Percentiles rank a stretch among this genome's conserved stretches.
Conservation (phyloP, 1,284 basidiomycete species). For the Malassezia furfur region DNA sequence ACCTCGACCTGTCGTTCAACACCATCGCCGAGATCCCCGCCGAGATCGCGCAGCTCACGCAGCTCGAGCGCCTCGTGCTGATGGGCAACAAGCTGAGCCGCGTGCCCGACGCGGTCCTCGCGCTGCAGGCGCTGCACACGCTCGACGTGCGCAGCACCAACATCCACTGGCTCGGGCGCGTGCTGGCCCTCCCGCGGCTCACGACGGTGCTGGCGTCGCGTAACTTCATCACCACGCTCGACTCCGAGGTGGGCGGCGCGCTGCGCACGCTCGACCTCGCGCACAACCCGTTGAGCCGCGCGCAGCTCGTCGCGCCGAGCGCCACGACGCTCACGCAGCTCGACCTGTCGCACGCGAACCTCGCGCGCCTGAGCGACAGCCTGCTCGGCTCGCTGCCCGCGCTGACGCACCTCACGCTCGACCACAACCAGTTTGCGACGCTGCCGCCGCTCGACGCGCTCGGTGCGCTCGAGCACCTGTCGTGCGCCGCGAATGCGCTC, state of each 20-base stretch:
- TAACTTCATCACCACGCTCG: conserved; percentile 41
- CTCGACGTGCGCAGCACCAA: conserved; percentile 41
- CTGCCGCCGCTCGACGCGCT: conserved; percentile 75
- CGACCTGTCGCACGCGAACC: conserved; percentile 81
- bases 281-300: conserved; percentile 42
- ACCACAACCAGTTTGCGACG: conserved; percentile 63
- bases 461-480: conserved; percentile 62
- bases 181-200: conserved; percentile 34
- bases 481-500: conserved; percentile 82
- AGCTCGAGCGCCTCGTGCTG: conserved; percentile 38
- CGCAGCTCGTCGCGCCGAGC: conserved; percentile 36
- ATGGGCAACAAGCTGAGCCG: conserved; percentile 37
- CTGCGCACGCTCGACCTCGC: conserved; percentile 33
- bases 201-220: conserved; percentile 34
- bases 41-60: conserved; percentile 61
- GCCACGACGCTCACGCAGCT: conserved; percentile 67
- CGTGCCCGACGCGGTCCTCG: conserved; percentile 32
- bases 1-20: conserved; percentile 94
- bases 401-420: conserved; percentile 35
- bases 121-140: conserved; percentile 30
- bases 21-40: conserved; percentile 71
- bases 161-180: conserved; percentile 32
- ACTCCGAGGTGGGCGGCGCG: conserved; percentile 25
- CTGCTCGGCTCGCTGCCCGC: conserved; percentile 35
- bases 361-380: conserved; percentile 68